These are phyloP conservation scores for Hamigera avellanea DNA, from an alignment of 495 filamentous ascomycete genomes.

Conservation along the genomic window DNA sequence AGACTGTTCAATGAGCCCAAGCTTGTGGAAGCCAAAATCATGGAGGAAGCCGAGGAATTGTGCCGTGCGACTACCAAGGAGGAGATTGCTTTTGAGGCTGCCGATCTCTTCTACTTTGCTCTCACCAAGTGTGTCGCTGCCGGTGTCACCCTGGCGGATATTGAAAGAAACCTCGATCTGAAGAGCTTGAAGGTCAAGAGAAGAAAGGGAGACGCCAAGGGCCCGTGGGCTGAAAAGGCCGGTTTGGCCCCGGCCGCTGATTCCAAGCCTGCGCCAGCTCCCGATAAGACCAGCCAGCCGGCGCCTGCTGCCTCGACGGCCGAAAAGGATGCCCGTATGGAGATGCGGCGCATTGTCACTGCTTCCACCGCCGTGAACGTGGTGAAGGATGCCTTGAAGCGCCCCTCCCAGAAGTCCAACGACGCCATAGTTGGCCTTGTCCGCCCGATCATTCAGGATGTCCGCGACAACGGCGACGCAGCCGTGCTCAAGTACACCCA, in stretches of 20 bases:
- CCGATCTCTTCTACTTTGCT: conserved; percentile 92
- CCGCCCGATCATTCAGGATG: conserved; percentile 77
- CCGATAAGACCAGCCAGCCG: conserved; percentile 8
- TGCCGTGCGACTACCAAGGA: conserved; percentile 73
- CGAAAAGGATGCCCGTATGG: conserved; percentile 51
- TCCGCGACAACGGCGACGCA: conserved; percentile 70
- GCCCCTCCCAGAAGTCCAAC: conserved; percentile 85
- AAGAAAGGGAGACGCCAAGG: conserved; percentile 86
- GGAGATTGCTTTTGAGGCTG: conserved; percentile 86
- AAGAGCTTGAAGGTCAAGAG: conserved; percentile 92
- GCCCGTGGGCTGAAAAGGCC: conserved; percentile 73
- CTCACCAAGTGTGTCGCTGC: conserved; percentile 74
- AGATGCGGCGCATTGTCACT: conserved; percentile 69
- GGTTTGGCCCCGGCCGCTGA: conserved; percentile 41
- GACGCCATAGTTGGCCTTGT: conserved; percentile 85
- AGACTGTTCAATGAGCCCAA: conserved; percentile 84
- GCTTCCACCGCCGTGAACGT: conserved; percentile 44
- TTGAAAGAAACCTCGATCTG: conserved; percentile 83
- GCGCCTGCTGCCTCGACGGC: conserved; percentile 28
- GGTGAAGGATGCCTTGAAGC: conserved; percentile 60
- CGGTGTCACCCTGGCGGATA: conserved; percentile 74
- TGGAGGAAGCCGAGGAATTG: conserved; percentile 93
- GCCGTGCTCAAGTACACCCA: conserved; percentile 85
- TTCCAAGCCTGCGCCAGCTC: conserved; percentile 19
- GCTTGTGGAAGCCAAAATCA: conserved; percentile 85